Evolutionary conservation across 352 stramenopile genomes (phyloP), one percentile per base, ranked within the genome.

Genomic region (Phytophthora cryptogea): DNA sequence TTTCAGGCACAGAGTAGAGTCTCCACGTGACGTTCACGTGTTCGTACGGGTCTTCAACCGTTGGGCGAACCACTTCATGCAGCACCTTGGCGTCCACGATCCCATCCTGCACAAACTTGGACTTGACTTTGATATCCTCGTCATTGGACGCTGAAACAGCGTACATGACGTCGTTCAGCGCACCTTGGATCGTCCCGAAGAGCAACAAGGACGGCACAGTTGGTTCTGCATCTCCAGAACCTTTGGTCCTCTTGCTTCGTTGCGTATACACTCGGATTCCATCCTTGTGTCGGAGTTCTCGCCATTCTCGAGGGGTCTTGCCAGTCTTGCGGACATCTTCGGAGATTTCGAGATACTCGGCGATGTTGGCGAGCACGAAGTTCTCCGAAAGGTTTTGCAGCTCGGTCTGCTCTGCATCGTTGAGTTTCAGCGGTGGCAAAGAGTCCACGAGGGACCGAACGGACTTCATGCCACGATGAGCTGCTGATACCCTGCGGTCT

Each of bases 141-240:
- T 67, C 61, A 30, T 66, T 66, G 5, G 64, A 57, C 8, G 64
- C 57, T 2, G 63, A 28, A 2, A 70, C 64, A 1, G 67, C 76
- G 54, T 79, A 86, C 70, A 83, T 73, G 46, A 78, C 53, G 49
- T 83, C 73, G 41, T 83, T 57, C 26, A 83, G 49, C 6, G 35
- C 64, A 8, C 73, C 70, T 16, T 55, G 53, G 37, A 76, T 45
- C n/a, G 43, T 70, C 1, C 59, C 68, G 9, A 65, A 58, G 0
- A 68, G 41, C 31, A 70, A 32, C 45, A 76, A 43, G 4, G 54
- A 70, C 2, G 65, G 54, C 28, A 74, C 47, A 5, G 37, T 48
- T 17, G 39, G 40, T 14, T 39, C 42, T 6, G 32, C 20, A 0
- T 30, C 46, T 9, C 31, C 37, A 1, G 10, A 14, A 27, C 32